These are phyloP conservation scores for Ormosia semicastrata DNA, from an alignment of 306 rosid species.

Conservation along the genomic window DNA sequence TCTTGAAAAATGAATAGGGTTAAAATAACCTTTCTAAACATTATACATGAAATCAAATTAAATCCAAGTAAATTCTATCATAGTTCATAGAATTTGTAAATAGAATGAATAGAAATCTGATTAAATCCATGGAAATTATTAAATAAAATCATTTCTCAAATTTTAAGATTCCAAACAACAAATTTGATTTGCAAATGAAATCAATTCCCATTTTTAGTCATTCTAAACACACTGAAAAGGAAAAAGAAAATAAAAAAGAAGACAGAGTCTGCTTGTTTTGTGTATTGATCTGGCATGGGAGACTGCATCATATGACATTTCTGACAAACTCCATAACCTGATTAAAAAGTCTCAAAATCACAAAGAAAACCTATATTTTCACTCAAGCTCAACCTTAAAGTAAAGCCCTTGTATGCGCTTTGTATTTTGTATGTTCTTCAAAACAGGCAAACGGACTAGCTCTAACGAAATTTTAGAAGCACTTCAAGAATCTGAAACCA, in stretches of 20 bases:
- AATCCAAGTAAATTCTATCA: no score
- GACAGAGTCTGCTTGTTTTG: slow-evolving; percentile 33
- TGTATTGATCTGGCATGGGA: slow-evolving; percentile 39
- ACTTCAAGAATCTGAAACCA: slow-evolving; percentile 32
- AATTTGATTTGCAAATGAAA: no score
- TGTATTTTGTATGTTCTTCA: slow-evolving; percentile 40
- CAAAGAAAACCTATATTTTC: slow-evolving; percentile 42
- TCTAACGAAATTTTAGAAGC: slow-evolving; percentile 44
- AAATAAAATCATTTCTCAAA: no score
- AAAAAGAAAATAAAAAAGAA: slow-evolving; percentile 11
- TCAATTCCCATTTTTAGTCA: no score
- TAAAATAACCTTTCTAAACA: no score
- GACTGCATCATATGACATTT: slow-evolving; percentile 39
- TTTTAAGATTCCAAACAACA: no score
- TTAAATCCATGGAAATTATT: no score
- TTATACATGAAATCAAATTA: no score
- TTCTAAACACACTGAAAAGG: no score
- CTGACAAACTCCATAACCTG: slow-evolving; percentile 50
- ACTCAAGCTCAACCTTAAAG: slow-evolving; percentile 50
- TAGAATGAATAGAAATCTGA: no score
- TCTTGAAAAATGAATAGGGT: no score
- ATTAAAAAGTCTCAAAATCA: slow-evolving; percentile 56
- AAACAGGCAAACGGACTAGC: slow-evolving; percentile 54
- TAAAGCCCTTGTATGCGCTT: slow-evolving; percentile 47
- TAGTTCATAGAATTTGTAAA: no score